Evolutionary conservation across 225 moss, liverwort and hornwort species (phyloP), one percentile per base, ranked within the genome.

Genomic region (Pleurozium schreberi): DNA sequence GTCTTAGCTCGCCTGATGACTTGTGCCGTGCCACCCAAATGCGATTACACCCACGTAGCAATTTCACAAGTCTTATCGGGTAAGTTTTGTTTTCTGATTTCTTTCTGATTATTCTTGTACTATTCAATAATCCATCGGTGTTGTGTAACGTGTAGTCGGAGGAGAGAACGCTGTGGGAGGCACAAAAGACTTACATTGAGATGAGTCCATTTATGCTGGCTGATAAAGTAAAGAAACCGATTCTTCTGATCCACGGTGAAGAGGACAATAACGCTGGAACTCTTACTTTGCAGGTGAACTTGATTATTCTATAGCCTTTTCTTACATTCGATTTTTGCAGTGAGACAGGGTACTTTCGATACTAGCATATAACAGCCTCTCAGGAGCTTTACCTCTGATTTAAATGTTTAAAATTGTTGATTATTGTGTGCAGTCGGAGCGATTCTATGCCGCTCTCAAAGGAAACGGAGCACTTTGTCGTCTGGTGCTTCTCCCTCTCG

Each of bases 151-250:
- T 90, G 70, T 76, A 99, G 99, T 95, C 99, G 14, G 97, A 99
- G 91, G 99, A 99, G 91, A 95, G 99, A 89, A 99, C 96, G 69
- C 82, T 99, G 12, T 99, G 97, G 99, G 95, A 99, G 81, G 99
- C 96, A 40, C 95, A 90, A 9, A 93, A 94, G 71, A 99, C 99
- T 20, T 99, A 99, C 69, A 94, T 97, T 85, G 94, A 95, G 47
- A 99, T 99, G 99, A 99, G 99, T 85, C 99, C 99, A 31, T 99
- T 97, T 89, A 97, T 99, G 94, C 89, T 96, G 82, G 96, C 97
- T 34, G 89, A 99, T 85, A 96, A 95, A 92, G 91, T 99, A 52
- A 96, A 95, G 70, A 97, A 96, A 88, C 97, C 99, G 16, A 93
- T 99, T 84, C 90, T 99, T 80, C 82, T 99, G 86, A 93, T 99